Percentiles rank a stretch among this genome's conserved stretches.
phyloP scores from a whole-genome alignment of 305 asterid genomes.

The Euphrasia arctica region DNA sequence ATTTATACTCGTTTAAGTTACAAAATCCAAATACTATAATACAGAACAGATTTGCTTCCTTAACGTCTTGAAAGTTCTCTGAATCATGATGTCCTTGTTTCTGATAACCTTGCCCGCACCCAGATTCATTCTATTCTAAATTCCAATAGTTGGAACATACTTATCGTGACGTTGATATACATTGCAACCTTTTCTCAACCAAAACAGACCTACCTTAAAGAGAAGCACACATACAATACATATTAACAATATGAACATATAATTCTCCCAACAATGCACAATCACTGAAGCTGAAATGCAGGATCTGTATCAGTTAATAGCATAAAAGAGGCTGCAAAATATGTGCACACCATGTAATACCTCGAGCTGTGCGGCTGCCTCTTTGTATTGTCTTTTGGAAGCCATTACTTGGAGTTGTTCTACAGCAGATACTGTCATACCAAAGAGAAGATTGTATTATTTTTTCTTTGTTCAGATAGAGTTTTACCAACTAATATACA shows the following conservation, averaged over 20 bases:
- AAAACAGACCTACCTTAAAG: background rate
- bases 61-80: background rate
- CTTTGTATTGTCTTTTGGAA: constrained; percentile 95
- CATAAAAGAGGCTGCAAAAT: constrained; percentile 16
- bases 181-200: background rate
- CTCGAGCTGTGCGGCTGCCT: constrained; percentile 99
- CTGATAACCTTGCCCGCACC: background rate
- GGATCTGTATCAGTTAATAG: constrained; percentile 8
- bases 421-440: constrained; percentile 84
- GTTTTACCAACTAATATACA: background rate
- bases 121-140: background rate
- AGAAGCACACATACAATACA: constrained; percentile 1
- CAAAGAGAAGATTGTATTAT: constrained; percentile 29
- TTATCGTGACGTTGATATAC: background rate
- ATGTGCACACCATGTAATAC: constrained; percentile 44
- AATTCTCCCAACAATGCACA: too few relatives aligned
- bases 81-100: background rate
- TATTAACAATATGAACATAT: constrained; percentile 10
- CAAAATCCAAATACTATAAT: background rate
- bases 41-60: background rate
- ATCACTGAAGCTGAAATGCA: constrained; percentile 12
- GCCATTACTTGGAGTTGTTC: constrained; percentile 99
- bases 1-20: background rate
- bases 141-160: background rate
- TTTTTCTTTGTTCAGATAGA: constrained; percentile 15